Conservation (phyloP, 371 early-diverging fungal genomes). For the Mucor ambiguus region DNA sequence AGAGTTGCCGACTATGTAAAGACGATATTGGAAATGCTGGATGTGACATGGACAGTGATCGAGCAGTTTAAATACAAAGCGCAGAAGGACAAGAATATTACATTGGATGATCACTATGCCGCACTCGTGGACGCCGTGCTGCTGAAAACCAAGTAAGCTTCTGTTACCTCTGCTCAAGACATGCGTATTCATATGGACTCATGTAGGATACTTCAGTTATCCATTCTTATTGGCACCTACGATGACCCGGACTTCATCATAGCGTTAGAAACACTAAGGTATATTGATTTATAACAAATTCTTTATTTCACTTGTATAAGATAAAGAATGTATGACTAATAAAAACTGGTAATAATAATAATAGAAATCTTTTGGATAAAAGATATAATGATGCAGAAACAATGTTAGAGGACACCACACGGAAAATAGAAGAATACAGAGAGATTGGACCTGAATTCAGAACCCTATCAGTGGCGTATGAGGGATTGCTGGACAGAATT, state of each 20-base stretch:
- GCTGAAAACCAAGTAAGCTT: constrained; percentile 14
- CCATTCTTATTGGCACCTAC: constrained; percentile 18
- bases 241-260: constrained; percentile 7
- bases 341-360: neutral
- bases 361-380: constrained; percentile 17
- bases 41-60: constrained; percentile 23
- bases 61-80: constrained; percentile 22
- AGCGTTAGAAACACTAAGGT: constrained; percentile 21
- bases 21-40: constrained; percentile 11
- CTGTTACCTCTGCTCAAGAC: neutral
- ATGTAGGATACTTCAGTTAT: constrained; percentile 17
- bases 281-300: constrained; percentile 5
- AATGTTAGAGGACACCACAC: constrained; percentile 10
- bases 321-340: neutral
- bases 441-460: constrained; percentile 24
- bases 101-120: constrained; percentile 13
- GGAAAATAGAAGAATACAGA: constrained; percentile 18
- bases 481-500: constrained; percentile 17
- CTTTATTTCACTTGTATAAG: neutral
- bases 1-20: constrained; percentile 6
- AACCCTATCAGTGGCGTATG: constrained; percentile 16
- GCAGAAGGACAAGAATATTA: constrained; percentile 3
- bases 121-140: constrained; percentile 14
- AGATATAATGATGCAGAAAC: constrained; percentile 14
- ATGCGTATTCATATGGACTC: neutral